Conservation (phyloP, 805 yeast species). For the Ogataea methanolica region DNA sequence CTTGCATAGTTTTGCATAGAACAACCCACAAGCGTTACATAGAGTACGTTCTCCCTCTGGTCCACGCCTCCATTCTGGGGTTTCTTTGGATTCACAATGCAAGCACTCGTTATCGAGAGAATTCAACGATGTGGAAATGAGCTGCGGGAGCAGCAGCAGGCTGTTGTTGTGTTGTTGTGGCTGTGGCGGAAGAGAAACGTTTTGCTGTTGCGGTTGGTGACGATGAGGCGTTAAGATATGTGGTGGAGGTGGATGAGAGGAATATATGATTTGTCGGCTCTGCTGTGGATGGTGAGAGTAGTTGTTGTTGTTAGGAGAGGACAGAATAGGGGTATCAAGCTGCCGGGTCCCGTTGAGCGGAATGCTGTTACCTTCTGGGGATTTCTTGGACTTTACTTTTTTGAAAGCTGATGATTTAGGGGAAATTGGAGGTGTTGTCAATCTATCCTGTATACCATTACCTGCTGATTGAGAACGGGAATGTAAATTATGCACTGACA, state of each 20-base stretch:
- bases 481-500: no score
- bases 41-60: slow-evolving; percentile 72
- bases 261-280: neutral
- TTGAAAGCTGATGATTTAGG: slow-evolving; percentile 19
- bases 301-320: neutral
- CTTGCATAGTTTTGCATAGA: slow-evolving; percentile 62
- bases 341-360: neutral
- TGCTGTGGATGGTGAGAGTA: neutral
- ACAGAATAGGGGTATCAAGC: neutral
- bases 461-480: neutral
- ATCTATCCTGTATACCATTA: slow-evolving; percentile 8
- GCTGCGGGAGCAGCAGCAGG: neutral
- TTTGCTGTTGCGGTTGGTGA: neutral
- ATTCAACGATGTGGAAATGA: neutral
- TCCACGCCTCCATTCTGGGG: slow-evolving; percentile 85
- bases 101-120: slow-evolving; percentile 17
- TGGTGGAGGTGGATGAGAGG: neutral
- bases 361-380: slow-evolving; percentile 5
- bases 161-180: neutral
- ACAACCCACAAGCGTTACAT: slow-evolving; percentile 82
- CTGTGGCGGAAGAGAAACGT: slow-evolving; percentile 2
- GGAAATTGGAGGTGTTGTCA: slow-evolving; percentile 21
- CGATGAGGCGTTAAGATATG: neutral
- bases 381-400: slow-evolving; percentile 15
- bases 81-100: slow-evolving; percentile 48